phyloP scores from a whole-genome alignment of 225 moss, liverwort and hornwort genomes.

The Straminergon stramineum region DNA sequence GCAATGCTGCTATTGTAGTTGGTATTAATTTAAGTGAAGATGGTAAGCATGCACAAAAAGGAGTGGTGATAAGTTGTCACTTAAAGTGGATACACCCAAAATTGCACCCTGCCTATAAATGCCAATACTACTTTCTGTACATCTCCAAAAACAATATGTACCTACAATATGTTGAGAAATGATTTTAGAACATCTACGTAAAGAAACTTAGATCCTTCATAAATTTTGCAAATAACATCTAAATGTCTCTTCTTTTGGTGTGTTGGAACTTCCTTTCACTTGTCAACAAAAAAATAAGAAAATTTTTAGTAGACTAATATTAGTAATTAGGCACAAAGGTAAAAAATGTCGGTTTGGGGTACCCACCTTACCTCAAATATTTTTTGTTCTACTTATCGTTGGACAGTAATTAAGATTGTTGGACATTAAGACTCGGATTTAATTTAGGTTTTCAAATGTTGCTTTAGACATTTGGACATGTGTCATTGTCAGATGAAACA shows the following conservation, averaged over 20 bases:
- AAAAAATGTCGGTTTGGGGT: background rate
- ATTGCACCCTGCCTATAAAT: no score
- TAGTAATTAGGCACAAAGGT: rapidly evolving
- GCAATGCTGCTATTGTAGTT: no score
- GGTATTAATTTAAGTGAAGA: background rate
- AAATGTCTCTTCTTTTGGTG: background rate
- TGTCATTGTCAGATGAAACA: rapidly evolving
- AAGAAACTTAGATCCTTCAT: background rate
- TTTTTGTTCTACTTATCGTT: background rate
- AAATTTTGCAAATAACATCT: background rate
- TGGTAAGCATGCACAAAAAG: background rate
- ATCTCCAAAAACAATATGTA: no score
- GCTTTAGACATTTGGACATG: background rate
- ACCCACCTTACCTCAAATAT: background rate
- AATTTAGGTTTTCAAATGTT: background rate
- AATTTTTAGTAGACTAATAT: background rate
- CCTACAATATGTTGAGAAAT: background rate
- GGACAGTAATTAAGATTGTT: background rate
- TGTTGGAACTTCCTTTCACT: background rate
- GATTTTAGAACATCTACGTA: background rate
- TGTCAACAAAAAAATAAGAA: background rate
- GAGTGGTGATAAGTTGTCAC: no score
- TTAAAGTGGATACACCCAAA: background rate
- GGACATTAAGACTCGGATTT: background rate
- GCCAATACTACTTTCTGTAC: no score